Base-by-base conservation (phyloP, 2,329 filamentous ascomycete genomes). In the Sphaceloma murrayae region DNA sequence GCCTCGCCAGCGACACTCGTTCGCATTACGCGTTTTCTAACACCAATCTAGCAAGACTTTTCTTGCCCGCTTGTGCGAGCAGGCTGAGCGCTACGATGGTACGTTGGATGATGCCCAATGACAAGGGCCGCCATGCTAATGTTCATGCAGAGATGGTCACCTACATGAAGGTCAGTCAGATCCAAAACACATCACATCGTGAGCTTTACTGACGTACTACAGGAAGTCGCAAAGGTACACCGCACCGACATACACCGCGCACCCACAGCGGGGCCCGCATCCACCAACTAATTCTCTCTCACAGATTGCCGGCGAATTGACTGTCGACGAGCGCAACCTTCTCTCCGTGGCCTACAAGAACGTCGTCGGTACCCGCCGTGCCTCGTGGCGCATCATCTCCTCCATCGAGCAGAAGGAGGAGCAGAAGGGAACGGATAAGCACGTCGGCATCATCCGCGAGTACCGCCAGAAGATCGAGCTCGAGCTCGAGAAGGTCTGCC, bases 361-460 rank as follows among this genome's bases (percentile, higher is more conserved):
- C 72, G 91, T 98, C 51, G 86, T 98, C 61, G 89, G 91, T 62
- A 93, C 91, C 64, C 83, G 89, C 69, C 89, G 91, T 80, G 89
- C 89, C 64, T 95, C 87, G 60, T 98, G 89, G 89, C 82, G 89
- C 73, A 96, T 98, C 72, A 93, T 98, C 72, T 93, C 88, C 65
- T 96, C 91, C 65, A 96, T 98, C 70, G 89, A 96, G 76, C 89
- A 96, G 73, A 96, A 96, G 82, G 89, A 96, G 76, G 89, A 96
- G 74, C 91, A 87, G 66, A 96, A 95, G 80, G 89, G 89, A 64
- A 86, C 83, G 56, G 86, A 93, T 63, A 89, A 91, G 77, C 89
- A 96, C 69, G 86, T 95, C 61, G 67, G 73, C 59, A 87, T 85
- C 69, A 96, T 96, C 73, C 84, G 85, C 67, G 87, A 94, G 53